Evolutionary conservation across 192 early-diverging fungal species (phyloP).

Genomic region (Linderina pennispora): DNA sequence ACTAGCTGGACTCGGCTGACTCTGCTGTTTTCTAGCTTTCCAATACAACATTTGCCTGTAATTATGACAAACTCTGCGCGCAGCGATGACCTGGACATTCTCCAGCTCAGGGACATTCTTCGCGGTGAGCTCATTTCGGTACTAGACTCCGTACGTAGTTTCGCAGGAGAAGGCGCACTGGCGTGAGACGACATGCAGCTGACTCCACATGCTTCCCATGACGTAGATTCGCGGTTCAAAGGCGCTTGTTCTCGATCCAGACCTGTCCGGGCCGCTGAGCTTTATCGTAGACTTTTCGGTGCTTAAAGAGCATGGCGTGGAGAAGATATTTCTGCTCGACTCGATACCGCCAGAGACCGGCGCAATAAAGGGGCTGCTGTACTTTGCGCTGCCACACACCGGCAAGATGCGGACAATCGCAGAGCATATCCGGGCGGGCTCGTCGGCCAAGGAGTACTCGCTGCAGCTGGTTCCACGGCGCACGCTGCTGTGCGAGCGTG

Average conservation of each 20-base stretch:
- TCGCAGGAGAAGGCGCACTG: too few relatives aligned
- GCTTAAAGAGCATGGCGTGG: slow-evolving; percentile 93
- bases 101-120: slow-evolving; percentile 33
- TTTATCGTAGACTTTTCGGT: slow-evolving; percentile 82
- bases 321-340: slow-evolving; percentile 85
- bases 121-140: slow-evolving; percentile 41
- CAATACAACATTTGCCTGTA: too few relatives aligned
- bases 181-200: background rate
- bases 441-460: slow-evolving; percentile 47
- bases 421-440: slow-evolving; percentile 32
- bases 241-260: slow-evolving; percentile 81
- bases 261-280: slow-evolving; percentile 77
- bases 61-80: too few relatives aligned
- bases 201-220: background rate
- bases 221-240: slow-evolving; percentile 85
- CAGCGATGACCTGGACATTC: slow-evolving; percentile 14
- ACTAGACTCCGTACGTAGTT: slow-evolving; percentile 32
- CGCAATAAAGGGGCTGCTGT: slow-evolving; percentile 64
- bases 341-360: slow-evolving; percentile 62
- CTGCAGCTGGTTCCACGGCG: slow-evolving; percentile 87
- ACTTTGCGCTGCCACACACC: slow-evolving; percentile 74
- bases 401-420: slow-evolving; percentile 78
- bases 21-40: too few relatives aligned
- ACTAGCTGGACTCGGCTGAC: too few relatives aligned
- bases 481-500: slow-evolving; percentile 86